A percentile compares a stretch with the other conserved stretches of the same genome.
These are phyloP conservation scores for Prunus fruticosa DNA, from an alignment of 306 rosid genomes.

Conservation along the genomic window DNA sequence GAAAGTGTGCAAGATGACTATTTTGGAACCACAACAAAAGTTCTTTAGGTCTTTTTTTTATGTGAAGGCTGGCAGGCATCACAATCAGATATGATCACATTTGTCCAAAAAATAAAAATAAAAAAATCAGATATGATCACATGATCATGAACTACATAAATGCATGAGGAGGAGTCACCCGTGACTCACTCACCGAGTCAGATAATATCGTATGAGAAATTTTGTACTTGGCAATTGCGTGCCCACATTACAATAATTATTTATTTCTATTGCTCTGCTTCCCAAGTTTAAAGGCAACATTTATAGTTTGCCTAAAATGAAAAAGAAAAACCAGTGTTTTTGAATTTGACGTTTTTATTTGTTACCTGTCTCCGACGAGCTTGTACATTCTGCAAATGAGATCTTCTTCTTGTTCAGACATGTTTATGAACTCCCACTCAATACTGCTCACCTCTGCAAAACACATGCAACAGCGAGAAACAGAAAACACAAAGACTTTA, in stretches of 20 bases:
- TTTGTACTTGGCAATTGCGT: no score
- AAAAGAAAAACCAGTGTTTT: background rate
- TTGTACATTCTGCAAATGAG: conserved; percentile 55
- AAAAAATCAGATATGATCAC: background rate
- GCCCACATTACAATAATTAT: no score
- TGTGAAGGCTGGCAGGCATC: background rate
- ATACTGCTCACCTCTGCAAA: conserved; percentile 57
- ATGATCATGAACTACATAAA: background rate
- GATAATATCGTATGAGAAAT: no score
- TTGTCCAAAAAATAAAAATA: no score
- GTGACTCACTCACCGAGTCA: no score
- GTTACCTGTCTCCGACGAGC: conserved; percentile 58
- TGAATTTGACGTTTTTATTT: background rate
- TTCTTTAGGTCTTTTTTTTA: background rate
- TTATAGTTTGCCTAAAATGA: background rate
- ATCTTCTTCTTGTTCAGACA: conserved; percentile 59
- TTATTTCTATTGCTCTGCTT: background rate
- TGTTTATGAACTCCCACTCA: conserved; percentile 55
- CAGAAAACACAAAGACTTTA: background rate
- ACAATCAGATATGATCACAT: background rate
- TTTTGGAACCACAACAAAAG: no score
- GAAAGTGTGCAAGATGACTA: no score
- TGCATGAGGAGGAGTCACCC: no score
- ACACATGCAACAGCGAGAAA: background rate
- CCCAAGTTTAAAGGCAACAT: no score